These are phyloP conservation scores for Agapanthus africanus DNA, from an alignment of 106 monocot species.

Conservation along the genomic window DNA sequence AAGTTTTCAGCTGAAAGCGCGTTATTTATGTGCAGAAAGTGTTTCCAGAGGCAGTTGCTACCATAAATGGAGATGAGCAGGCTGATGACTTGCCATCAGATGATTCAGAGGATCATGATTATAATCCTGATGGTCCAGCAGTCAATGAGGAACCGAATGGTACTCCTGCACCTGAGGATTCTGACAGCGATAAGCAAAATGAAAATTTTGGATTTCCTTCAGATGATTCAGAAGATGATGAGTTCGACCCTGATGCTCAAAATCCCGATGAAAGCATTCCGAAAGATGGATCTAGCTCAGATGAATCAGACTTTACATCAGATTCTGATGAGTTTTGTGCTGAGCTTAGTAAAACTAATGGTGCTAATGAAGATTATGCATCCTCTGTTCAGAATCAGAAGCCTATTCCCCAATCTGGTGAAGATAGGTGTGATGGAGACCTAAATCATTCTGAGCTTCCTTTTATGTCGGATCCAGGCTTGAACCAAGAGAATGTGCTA, in stretches of 20 bases:
- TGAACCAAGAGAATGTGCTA: conserved; percentile 19
- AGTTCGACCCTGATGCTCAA: conserved; percentile 63
- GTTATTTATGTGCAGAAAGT: conserved; percentile 52
- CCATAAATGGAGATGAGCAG: conserved; percentile 30
- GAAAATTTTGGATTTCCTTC: conserved; percentile 48
- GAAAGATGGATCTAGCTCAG: conserved; percentile 39
- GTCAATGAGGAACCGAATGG: conserved; percentile 5
- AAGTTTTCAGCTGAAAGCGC: neutral
- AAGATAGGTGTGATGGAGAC: too few relatives aligned
- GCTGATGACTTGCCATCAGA: conserved; percentile 67
- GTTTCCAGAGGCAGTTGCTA: conserved; percentile 85
- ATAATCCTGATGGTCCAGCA: conserved; percentile 41
- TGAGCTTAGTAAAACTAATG: conserved; percentile 28
- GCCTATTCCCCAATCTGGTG: too few relatives aligned
- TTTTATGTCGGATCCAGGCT: conserved; percentile 21
- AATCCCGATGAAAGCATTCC: conserved; percentile 26
- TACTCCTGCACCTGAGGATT: conserved; percentile 23
- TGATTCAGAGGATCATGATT: conserved; percentile 82
- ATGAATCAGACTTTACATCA: conserved; percentile 87
- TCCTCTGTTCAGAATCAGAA: too few relatives aligned
- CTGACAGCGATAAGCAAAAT: conserved; percentile 12
- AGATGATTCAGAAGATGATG: conserved; percentile 94
- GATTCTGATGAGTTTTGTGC: conserved; percentile 72
- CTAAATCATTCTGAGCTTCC: conserved; percentile 11
- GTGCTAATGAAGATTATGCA: conserved; percentile 23